Evolutionary conservation across 257 asterid species (phyloP).

Genomic region (Solanum paucissectum): DNA sequence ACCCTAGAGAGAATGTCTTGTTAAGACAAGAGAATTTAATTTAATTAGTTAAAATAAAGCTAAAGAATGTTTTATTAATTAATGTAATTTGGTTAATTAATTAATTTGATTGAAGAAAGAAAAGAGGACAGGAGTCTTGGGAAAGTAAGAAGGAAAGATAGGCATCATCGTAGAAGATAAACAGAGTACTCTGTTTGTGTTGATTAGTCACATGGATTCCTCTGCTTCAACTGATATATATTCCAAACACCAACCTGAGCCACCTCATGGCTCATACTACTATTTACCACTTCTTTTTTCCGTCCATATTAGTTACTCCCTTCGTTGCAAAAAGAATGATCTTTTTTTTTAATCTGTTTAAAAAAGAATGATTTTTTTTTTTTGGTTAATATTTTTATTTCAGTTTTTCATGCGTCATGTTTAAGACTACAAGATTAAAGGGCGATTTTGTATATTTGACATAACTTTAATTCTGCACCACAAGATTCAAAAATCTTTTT

Average conservation of each 20-base stretch:
- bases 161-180: conserved; percentile 7
- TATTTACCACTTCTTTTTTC: not conserved
- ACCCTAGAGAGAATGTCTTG: not conserved
- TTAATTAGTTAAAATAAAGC: not conserved
- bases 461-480: no score
- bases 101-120: not conserved
- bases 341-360: no score
- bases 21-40: not conserved
- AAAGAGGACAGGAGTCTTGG: conserved; percentile 2
- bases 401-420: no score
- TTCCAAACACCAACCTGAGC: not conserved
- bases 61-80: not conserved
- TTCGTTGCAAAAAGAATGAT: no score
- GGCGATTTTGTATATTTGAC: no score
- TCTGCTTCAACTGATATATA: not conserved
- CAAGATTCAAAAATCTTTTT: no score
- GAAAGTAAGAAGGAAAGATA: conserved; percentile 3
- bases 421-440: no score
- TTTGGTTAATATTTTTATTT: no score
- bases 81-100: not conserved
- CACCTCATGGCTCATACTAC: not conserved
- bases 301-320: not conserved
- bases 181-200: conserved; percentile 3
- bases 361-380: no score
- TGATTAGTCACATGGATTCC: conserved; percentile 9